phyloP scores from a whole-genome alignment of 2,329 filamentous ascomycete species.

The Paradendryphiella salina region DNA sequence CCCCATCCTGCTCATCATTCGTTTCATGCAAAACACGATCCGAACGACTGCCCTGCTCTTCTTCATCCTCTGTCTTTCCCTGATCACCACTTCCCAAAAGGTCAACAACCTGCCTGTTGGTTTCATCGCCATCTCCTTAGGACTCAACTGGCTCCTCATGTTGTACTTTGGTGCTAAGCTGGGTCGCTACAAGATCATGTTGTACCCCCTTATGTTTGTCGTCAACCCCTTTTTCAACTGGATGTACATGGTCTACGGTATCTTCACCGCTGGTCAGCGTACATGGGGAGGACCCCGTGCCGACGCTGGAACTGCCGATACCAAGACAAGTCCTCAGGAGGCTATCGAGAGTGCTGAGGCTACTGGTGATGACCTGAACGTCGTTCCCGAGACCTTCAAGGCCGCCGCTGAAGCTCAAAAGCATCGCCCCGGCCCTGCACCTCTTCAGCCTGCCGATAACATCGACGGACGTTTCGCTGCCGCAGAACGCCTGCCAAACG shows the following conservation, averaged over 20 bases:
- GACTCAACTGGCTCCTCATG: slow-evolving; percentile 94
- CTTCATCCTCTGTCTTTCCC: slow-evolving; percentile 86
- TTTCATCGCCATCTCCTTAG: slow-evolving; percentile 89
- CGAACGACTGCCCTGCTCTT: slow-evolving; percentile 91
- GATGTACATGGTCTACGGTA: slow-evolving; percentile 97
- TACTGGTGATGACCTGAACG: slow-evolving; percentile 83
- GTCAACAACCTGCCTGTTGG: slow-evolving; percentile 81
- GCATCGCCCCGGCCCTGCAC: slow-evolving; percentile 56
- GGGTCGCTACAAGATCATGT: slow-evolving; percentile 86
- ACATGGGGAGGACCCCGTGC: slow-evolving; percentile 95
- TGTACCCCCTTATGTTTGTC: slow-evolving; percentile 94
- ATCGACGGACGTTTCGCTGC: slow-evolving; percentile 79
- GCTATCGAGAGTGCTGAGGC: slow-evolving; percentile 81
- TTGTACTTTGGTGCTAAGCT: slow-evolving; percentile 90
- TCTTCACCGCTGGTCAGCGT: slow-evolving; percentile 89
- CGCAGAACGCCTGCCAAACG: slow-evolving; percentile 67
- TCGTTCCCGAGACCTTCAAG: slow-evolving; percentile 83
- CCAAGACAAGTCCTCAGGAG: slow-evolving; percentile 73
- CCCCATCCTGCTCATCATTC: slow-evolving; percentile 79
- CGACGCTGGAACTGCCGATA: slow-evolving; percentile 80
- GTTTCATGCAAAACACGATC: slow-evolving; percentile 96
- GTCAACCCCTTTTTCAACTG: slow-evolving; percentile 97
- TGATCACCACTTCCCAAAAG: slow-evolving; percentile 80
- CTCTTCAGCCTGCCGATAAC: slow-evolving; percentile 72
- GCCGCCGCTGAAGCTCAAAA: slow-evolving; percentile 56